Base-by-base conservation (phyloP, 257 asterid genomes). In the Capsicum rhomboideum region DNA sequence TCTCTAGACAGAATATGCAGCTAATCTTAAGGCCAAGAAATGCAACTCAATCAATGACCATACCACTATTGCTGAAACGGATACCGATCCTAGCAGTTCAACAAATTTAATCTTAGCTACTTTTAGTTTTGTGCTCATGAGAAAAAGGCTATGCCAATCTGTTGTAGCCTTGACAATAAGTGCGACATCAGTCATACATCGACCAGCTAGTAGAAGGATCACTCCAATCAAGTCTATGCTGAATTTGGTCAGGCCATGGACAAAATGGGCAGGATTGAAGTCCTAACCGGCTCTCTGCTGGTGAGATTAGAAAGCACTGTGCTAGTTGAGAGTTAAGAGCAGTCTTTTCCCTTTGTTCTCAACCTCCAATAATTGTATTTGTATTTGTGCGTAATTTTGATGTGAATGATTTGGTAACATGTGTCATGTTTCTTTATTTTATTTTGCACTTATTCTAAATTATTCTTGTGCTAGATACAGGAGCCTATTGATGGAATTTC, bases 111-210 rank as follows among this genome's bases (percentile, higher is more conserved):
- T 86, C 20, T 83, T 14, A 79, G 46, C 75, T 88, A 91, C 87
- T 89, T 68, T 84, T 21, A 67, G 26, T n/a, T 82, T 86, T 64
- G 78, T 92, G 0, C 80, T 83, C 6, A 81, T 64, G 52, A 74
- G 80, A 2, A 80, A 86, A 81, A 92, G 96, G 14, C 88, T 92
- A 2, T 88, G 90, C 84, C 90, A 85, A 82, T 88, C 94, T 0
- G 93, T 88, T 52, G 92, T 93, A 1, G 91, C 92, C 26, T 55
- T 55, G 61, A 55, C 61, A 55, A 55, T 9, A 55, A 55, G 61
- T 55, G 23, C 61, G 10, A 55, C 61, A 55, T 17, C 61, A 55
- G 23, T 55, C 61, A 55, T 55, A 55, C 61, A 55, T 55, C 10
- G 18, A 55, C 23, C 21, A 55, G 23, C 61, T 55, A 55, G 61